Percentiles rank a stretch among this genome's conserved stretches.
Evolutionary conservation across 2,329 filamentous ascomycete genomes (phyloP).

Genomic region (Fusarium goolgardi): DNA sequence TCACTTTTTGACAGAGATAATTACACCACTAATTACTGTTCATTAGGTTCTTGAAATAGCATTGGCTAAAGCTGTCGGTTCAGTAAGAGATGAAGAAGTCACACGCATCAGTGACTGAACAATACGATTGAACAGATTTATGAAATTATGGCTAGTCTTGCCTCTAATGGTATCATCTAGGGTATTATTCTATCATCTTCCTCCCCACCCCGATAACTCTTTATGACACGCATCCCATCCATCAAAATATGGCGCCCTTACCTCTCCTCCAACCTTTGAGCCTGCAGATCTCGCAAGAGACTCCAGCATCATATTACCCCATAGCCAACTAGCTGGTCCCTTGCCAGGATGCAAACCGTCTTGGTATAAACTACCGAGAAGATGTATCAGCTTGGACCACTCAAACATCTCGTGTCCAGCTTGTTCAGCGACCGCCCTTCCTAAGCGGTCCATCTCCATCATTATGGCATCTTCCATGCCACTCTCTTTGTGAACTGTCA

Average conservation of each 20-base stretch:
- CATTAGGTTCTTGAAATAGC: neutral
- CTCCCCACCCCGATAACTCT: constrained; percentile 20
- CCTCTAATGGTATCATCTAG: neutral
- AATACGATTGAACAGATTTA: neutral
- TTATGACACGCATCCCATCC: constrained; percentile 24
- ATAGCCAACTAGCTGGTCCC: constrained; percentile 34
- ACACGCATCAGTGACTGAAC: neutral
- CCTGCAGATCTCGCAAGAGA: constrained; percentile 29
- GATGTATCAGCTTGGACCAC: constrained; percentile 30
- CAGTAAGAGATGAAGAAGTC: neutral
- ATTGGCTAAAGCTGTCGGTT: neutral
- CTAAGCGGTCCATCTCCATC: constrained; percentile 35
- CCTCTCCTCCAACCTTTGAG: constrained; percentile 1
- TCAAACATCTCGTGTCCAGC: constrained; percentile 40
- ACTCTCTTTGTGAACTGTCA: constrained; percentile 32
- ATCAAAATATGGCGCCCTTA: constrained; percentile 13
- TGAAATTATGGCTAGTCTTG: neutral
- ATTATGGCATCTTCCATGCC: constrained; percentile 34
- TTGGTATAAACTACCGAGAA: constrained; percentile 16
- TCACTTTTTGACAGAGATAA: neutral
- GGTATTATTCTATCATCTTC: constrained; percentile 4
- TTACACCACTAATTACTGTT: neutral
- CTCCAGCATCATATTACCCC: constrained; percentile 36
- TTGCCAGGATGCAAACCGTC: constrained; percentile 31
- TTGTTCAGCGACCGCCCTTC: constrained; percentile 33